Percentiles rank a stretch among this genome's conserved stretches.
Evolutionary conservation across 208 protist genomes (phyloP).

Genomic region (Crithidia expoeki): DNA sequence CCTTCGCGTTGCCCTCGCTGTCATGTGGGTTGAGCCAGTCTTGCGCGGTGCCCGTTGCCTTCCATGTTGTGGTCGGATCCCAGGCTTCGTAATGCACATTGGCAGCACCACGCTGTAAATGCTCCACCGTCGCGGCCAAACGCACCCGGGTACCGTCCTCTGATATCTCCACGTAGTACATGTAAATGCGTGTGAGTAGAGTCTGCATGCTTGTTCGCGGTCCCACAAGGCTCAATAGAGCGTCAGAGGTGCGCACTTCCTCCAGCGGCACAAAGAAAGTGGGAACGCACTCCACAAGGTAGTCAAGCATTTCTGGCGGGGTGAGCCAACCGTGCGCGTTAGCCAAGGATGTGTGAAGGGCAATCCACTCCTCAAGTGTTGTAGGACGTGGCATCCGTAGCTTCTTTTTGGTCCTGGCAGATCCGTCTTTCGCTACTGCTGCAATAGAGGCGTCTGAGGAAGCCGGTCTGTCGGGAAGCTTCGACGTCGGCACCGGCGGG

Average conservation of each 20-base stretch:
- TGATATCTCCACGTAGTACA: slow-evolving; percentile 74
- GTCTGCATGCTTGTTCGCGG: slow-evolving; percentile 52
- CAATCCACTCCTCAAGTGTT: slow-evolving; percentile 29
- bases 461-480: neutral
- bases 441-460: neutral
- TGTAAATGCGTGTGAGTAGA: slow-evolving; percentile 60
- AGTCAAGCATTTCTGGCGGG: slow-evolving; percentile 71
- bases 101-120: slow-evolving; percentile 53
- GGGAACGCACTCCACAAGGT: slow-evolving; percentile 84
- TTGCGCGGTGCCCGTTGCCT: neutral
- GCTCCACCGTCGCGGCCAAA: slow-evolving; percentile 41
- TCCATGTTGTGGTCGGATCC: slow-evolving; percentile 3
- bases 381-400: slow-evolving; percentile 10
- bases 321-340: slow-evolving; percentile 57
- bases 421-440: neutral
- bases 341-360: slow-evolving; percentile 70
- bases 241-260: slow-evolving; percentile 57
- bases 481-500: neutral
- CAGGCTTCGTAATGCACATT: slow-evolving; percentile 53
- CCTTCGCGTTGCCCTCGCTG: neutral
- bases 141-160: slow-evolving; percentile 42
- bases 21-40: neutral
- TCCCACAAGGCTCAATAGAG: slow-evolving; percentile 53
- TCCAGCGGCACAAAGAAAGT: slow-evolving; percentile 69
- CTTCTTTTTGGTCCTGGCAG: slow-evolving; percentile 2